Evolutionary conservation across 352 stramenopile species (phyloP).

Genomic region (Globisporangium cederbergense): DNA sequence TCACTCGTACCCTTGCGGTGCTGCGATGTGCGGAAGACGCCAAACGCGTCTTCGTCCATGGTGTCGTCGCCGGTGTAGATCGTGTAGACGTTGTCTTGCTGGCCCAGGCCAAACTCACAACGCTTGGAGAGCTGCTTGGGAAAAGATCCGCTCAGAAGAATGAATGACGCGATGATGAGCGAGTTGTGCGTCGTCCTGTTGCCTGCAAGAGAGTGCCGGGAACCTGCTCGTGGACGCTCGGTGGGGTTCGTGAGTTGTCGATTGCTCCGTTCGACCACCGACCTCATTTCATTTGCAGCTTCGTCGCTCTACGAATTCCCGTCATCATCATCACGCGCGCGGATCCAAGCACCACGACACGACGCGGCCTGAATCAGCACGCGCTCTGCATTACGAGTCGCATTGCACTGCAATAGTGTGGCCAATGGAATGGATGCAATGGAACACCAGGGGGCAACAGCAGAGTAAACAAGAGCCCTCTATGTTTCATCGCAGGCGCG

Average conservation of each 20-base stretch:
- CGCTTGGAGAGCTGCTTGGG: no score
- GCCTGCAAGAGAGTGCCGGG: no score
- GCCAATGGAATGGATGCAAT: not conserved
- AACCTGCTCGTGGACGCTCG: not conserved
- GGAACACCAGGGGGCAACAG: not conserved
- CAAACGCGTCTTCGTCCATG: slow-evolving; percentile 86
- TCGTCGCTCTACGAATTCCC: no score
- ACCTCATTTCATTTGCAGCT: not conserved
- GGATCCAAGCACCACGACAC: not conserved
- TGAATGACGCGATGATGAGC: not conserved
- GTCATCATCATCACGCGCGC: not conserved
- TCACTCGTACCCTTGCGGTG: slow-evolving; percentile 40
- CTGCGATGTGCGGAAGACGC: slow-evolving; percentile 53
- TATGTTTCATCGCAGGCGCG: slow-evolving; percentile 3
- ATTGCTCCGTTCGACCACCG: not conserved
- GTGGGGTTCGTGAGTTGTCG: not conserved
- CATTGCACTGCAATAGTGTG: not conserved
- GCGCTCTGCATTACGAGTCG: not conserved
- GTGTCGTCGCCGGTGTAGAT: slow-evolving; percentile 93
- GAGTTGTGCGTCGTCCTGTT: not conserved
- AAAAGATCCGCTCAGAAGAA: no score
- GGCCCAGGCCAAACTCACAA: slow-evolving; percentile 34
- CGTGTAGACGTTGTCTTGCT: slow-evolving; percentile 78
- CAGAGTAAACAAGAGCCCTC: not conserved
- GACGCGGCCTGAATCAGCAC: not conserved